Evolutionary conservation across 1,284 basidiomycete genomes (phyloP), one percentile per base, ranked within the genome.

Genomic region (Ganoderma meredithae): DNA sequence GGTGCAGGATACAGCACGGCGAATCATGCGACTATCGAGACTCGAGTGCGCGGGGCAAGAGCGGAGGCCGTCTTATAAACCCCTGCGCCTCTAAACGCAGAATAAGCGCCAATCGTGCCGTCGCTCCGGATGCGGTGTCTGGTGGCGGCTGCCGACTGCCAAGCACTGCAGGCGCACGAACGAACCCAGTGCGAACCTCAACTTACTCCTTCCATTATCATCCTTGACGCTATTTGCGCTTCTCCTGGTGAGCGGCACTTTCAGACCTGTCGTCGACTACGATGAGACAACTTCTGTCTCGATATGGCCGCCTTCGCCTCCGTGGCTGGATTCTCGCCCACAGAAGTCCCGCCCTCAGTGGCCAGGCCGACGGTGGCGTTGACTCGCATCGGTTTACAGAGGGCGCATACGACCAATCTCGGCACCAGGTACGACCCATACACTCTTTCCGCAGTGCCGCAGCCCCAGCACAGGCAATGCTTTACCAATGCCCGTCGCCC

Each of bases 1-100:
- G 33, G 36, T 47, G 31, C 31, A n/a, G 59, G 41, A 61, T 19
- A 59, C 36, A 39, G 62, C 62, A 36, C 27, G 64, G 58, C 19
- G 33, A 33, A 52, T 61, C 64, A 65, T 61, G 59, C 64, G 64
- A 36, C 59, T 15, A n/a, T 25, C 36, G 36, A 49, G 56, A 27
- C 33, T 22, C 27, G 56, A 22, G 36, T 39, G 56, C 56, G 56
- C 56, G 33, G 39, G 56, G 12, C 33, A 40, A 36, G 22, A 40
- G 12, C 56, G 12, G 56, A 3, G 10, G n/a, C 2, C 33, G 53
- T 55, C 33, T 59, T 40, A 22, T 39, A 39, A n/a, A 22, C 36
- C n/a, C 25, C 8, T 22, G 47, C 47, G 47, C 47, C 47, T 49
- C 22, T 25, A 49, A 25, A 49, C 22, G 2, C 22, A 13, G 22